Conservation (phyloP, 257 asterid species). For the Gentiana dahurica region DNA sequence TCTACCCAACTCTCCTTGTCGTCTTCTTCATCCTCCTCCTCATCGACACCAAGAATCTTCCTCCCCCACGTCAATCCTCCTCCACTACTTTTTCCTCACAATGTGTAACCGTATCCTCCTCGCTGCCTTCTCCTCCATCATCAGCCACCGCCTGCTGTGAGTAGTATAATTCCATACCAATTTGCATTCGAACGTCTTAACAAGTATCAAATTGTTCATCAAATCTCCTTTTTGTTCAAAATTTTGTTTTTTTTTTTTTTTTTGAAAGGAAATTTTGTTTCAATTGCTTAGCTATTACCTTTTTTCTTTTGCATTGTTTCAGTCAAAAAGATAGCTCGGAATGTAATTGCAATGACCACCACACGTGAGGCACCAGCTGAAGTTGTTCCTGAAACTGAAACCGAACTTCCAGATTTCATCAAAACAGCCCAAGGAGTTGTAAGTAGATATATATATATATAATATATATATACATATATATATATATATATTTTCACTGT, state of each 20-base stretch:
- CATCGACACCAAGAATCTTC: constrained; percentile 26
- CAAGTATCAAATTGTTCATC: too few relatives aligned
- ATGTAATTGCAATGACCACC: constrained; percentile 63
- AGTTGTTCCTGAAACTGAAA: constrained; percentile 12
- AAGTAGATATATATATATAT: constrained; percentile 8
- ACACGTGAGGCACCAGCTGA: constrained; percentile 72
- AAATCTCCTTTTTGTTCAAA: too few relatives aligned
- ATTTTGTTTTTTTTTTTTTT: too few relatives aligned
- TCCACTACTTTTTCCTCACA: constrained; percentile 25
- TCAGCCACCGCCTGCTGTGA: constrained; percentile 40
- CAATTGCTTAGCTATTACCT: not conserved
- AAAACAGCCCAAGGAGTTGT: constrained; percentile 54
- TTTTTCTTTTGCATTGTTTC: not conserved
- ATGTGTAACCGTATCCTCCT: constrained; percentile 26
- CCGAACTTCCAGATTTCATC: constrained; percentile 57
- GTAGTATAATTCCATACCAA: constrained; percentile 1
- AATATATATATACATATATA: too few relatives aligned
- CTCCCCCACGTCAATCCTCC: constrained; percentile 14
- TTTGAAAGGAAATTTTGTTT: not conserved
- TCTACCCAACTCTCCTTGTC: constrained; percentile 48
- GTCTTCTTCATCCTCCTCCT: constrained; percentile 33
- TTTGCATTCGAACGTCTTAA: too few relatives aligned
- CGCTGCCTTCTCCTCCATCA: constrained; percentile 21
- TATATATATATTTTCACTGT: not conserved
- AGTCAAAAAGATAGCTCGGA: constrained; percentile 56